Evolutionary conservation across 2,329 filamentous ascomycete species (phyloP).

Genomic region (Metarhizium sp.): DNA sequence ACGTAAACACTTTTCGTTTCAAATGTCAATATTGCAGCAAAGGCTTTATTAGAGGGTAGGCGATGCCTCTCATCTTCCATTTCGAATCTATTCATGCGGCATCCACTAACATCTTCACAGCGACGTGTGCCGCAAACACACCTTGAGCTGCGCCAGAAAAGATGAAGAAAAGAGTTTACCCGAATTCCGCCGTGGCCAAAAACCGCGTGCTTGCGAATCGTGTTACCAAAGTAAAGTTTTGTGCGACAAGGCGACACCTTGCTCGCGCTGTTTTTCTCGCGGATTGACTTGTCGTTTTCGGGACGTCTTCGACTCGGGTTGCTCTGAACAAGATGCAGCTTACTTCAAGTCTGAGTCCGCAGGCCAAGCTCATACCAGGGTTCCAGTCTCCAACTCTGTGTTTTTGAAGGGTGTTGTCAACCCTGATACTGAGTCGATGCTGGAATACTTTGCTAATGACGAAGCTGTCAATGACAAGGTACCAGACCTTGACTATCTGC

Average conservation of each 20-base stretch:
- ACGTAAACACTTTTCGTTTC: neutral
- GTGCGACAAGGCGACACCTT: slow-evolving; percentile 17
- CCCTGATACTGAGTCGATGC: slow-evolving; percentile 6
- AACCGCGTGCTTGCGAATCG: slow-evolving; percentile 17
- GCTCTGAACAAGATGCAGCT: neutral
- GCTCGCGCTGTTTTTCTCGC: slow-evolving; percentile 14
- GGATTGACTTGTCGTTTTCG: slow-evolving; percentile 6
- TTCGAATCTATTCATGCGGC: no score
- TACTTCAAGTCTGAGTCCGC: neutral
- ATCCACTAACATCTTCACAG: no score
- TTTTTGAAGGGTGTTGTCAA: neutral
- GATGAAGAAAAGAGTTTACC: no score
- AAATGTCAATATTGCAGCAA: neutral
- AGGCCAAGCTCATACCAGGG: neutral
- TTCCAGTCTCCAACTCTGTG: neutral
- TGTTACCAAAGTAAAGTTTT: slow-evolving; percentile 19
- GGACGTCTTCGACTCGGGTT: neutral
- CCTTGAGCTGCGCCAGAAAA: no score
- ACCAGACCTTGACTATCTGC: slow-evolving; percentile 1
- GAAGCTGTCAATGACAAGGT: slow-evolving; percentile 3
- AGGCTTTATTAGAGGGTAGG: no score
- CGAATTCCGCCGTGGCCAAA: slow-evolving; percentile 16
- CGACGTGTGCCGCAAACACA: no score
- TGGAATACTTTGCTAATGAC: slow-evolving; percentile 3
- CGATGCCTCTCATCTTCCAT: no score